A percentile compares a stretch with the other conserved stretches of the same genome.
These are phyloP conservation scores for Alternaria sp. DNA, from an alignment of 2,329 filamentous ascomycete species.

Conservation along the genomic window DNA sequence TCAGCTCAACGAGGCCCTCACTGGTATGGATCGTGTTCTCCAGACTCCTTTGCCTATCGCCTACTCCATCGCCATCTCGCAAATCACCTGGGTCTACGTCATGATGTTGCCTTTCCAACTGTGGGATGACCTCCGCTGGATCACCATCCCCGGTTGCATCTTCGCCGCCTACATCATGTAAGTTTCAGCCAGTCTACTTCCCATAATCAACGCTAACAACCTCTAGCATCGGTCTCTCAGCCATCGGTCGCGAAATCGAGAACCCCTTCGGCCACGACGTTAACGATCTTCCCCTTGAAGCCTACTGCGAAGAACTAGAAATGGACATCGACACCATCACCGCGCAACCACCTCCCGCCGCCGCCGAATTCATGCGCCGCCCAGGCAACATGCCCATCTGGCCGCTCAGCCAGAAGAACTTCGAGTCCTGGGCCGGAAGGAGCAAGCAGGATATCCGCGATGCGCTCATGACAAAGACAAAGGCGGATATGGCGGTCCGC, in stretches of 20 bases:
- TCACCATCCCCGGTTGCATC: constrained; percentile 79
- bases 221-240: constrained; percentile 68
- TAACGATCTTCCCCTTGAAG: constrained; percentile 71
- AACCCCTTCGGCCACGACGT: constrained; percentile 86
- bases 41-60: constrained; percentile 83
- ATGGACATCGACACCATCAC: constrained; percentile 77
- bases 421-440: constrained; percentile 44
- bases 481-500: constrained; percentile 43
- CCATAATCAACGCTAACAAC: background rate
- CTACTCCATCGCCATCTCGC: constrained; percentile 82
- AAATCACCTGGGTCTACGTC: constrained; percentile 87
- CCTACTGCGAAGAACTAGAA: constrained; percentile 77
- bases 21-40: constrained; percentile 77
- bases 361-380: constrained; percentile 59
- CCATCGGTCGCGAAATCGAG: constrained; percentile 82
- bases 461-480: constrained; percentile 52
- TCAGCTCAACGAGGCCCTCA: constrained; percentile 73
- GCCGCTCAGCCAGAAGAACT: constrained; percentile 58
- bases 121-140: constrained; percentile 67
- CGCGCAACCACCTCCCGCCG: constrained; percentile 60
- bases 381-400: constrained; percentile 62
- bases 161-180: constrained; percentile 77
- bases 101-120: constrained; percentile 84
- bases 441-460: constrained; percentile 53
- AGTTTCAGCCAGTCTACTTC: background rate